Conservation (phyloP, 306 rosid species). For the Phaseolus lunatus region DNA sequence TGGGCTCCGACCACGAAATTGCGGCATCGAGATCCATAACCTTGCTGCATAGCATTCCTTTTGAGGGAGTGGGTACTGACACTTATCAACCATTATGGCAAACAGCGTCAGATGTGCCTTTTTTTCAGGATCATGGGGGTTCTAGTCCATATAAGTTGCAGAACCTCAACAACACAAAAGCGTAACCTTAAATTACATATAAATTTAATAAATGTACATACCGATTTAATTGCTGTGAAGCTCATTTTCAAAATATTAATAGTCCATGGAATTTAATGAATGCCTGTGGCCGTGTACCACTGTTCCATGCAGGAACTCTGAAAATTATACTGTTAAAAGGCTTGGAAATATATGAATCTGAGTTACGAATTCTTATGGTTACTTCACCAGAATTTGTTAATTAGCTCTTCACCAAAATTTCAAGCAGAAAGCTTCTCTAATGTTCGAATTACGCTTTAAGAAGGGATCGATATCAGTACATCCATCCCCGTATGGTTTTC, state of each 20-base stretch:
- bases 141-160: slow-evolving; percentile 39
- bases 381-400: not conserved
- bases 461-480: not conserved
- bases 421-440: slow-evolving; percentile 23
- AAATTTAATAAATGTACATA: too few species aligned
- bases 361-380: not conserved
- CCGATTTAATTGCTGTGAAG: not conserved
- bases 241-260: slow-evolving; percentile 14
- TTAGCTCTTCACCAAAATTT: slow-evolving; percentile 6
- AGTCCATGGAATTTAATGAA: slow-evolving; percentile 18
- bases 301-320: slow-evolving; percentile 10
- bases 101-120: slow-evolving; percentile 38
- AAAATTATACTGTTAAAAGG: not conserved
- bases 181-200: not conserved
- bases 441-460: not conserved
- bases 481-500: not conserved
- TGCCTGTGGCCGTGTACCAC: not conserved
- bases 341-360: not conserved
- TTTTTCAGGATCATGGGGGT: slow-evolving; percentile 44
- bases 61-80: slow-evolving; percentile 41
- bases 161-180: slow-evolving; percentile 8
- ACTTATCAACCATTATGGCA: slow-evolving; percentile 40
- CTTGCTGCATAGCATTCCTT: slow-evolving; percentile 44
- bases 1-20: slow-evolving; percentile 59
- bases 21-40: slow-evolving; percentile 64